These are phyloP conservation scores for Microsporum audouinii DNA, from an alignment of 2,329 filamentous ascomycete genomes.

Conservation along the genomic window DNA sequence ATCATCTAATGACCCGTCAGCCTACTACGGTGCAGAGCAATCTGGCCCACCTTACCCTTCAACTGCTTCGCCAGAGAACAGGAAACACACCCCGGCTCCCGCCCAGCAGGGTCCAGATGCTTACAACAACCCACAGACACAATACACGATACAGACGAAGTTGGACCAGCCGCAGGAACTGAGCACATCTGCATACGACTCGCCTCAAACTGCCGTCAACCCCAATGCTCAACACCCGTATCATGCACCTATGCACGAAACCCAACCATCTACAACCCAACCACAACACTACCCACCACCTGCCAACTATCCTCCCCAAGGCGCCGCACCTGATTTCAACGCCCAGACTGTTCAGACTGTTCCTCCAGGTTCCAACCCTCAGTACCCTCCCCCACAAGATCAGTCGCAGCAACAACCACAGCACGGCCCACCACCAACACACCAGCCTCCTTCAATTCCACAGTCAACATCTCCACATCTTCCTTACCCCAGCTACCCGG, in stretches of 20 bases:
- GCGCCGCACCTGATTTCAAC: slow-evolving; percentile 11
- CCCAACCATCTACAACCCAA: slow-evolving; percentile 21
- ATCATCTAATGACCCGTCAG: slow-evolving; percentile 41
- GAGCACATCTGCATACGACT: slow-evolving; percentile 66
- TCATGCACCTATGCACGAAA: slow-evolving; percentile 17
- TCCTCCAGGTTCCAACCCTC: slow-evolving; percentile 13
- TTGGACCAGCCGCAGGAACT: slow-evolving; percentile 66
- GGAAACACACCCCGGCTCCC: slow-evolving; percentile 26
- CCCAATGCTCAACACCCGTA: slow-evolving; percentile 26
- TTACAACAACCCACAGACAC: slow-evolving; percentile 27
- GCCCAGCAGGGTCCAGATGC: slow-evolving; percentile 39
- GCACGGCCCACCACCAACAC: slow-evolving; percentile 23
- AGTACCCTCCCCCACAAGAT: slow-evolving; percentile 13
- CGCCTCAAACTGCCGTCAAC: slow-evolving; percentile 44
- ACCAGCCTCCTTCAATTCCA: slow-evolving; percentile 28
- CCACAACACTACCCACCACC: slow-evolving; percentile 26
- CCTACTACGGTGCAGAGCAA: slow-evolving; percentile 55
- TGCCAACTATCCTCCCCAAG: slow-evolving; percentile 30
- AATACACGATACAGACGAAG: slow-evolving; percentile 53
- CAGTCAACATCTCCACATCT: slow-evolving; percentile 21
- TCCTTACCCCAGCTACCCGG: slow-evolving; percentile 26
- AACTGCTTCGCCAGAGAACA: slow-evolving; percentile 31
- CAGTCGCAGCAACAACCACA: slow-evolving; percentile 23
- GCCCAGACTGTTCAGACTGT: slow-evolving; percentile 9
- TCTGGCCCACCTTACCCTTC: slow-evolving; percentile 31